A percentile compares a stretch with the other conserved stretches of the same genome.
These are phyloP conservation scores for Trametes elegans DNA, from an alignment of 768 basidiomycete genomes.

Conservation along the genomic window DNA sequence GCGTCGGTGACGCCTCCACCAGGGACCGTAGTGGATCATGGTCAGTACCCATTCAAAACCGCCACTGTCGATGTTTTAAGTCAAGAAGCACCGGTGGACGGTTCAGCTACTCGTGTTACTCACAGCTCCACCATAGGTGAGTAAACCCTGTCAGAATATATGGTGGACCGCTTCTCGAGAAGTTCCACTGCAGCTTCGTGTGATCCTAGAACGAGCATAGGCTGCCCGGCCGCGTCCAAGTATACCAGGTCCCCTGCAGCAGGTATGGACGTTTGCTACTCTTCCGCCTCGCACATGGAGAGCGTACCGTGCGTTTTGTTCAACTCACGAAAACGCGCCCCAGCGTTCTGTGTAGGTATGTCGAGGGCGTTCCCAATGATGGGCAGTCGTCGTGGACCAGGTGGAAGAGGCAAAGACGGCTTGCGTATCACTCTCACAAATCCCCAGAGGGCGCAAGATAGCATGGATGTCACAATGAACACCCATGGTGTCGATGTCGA, in stretches of 20 bases:
- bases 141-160: conserved; percentile 19
- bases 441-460: no score
- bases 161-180: conserved; percentile 23
- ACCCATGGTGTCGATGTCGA: neutral
- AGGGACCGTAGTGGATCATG: neutral
- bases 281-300: no score
- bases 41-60: conserved; percentile 10
- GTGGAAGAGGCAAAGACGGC: conserved; percentile 19
- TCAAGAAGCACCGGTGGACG: no score
- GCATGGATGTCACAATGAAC: no score
- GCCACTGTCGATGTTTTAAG: no score
- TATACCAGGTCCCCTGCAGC: conserved; percentile 19
- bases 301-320: neutral
- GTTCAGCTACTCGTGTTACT: neutral
- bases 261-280: neutral
- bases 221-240: conserved; percentile 11
- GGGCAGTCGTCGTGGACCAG: conserved; percentile 14
- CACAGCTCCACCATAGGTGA: neutral
- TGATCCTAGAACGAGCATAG: conserved; percentile 16
- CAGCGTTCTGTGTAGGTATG: conserved; percentile 3
- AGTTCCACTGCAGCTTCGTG: conserved; percentile 15
- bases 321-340: neutral
- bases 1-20: conserved; percentile 1
- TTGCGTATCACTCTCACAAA: no score
- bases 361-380: conserved; percentile 17